phyloP scores from a whole-genome alignment of 1,284 basidiomycete genomes.

The Cryptococcus depauperatus region DNA sequence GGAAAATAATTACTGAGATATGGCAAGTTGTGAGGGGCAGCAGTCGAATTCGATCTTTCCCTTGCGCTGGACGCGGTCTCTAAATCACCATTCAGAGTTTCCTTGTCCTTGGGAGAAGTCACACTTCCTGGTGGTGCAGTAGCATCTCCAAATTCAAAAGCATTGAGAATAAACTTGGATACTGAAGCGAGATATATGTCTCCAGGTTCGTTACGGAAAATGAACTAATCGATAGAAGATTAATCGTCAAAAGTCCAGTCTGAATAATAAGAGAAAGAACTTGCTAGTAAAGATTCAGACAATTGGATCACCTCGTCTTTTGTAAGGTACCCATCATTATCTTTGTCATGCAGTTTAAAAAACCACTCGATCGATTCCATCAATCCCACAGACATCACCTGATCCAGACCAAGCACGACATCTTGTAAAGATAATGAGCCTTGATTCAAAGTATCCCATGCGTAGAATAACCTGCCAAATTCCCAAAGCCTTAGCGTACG shows the following conservation, averaged over 20 bases:
- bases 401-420: constrained; percentile 78
- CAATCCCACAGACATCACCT: constrained; percentile 89
- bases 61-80: constrained; percentile 49
- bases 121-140: constrained; percentile 54
- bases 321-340: constrained; percentile 86
- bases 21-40: constrained; percentile 58
- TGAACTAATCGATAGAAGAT: constrained; percentile 59
- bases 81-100: constrained; percentile 41
- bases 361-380: constrained; percentile 99
- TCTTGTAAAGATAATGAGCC: constrained; percentile 86
- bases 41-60: constrained; percentile 45
- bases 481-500: not conserved
- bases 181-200: constrained; percentile 94
- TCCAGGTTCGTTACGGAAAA: constrained; percentile 95
- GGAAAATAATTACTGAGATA: constrained; percentile 54
- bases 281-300: constrained; percentile 83
- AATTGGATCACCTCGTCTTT: constrained; percentile 89
- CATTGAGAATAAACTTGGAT: constrained; percentile 91
- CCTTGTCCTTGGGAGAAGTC: constrained; percentile 31
- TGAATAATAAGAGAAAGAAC: constrained; percentile 29
- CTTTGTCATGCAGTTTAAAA: constrained; percentile 91
- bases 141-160: constrained; percentile 91
- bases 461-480: constrained; percentile 72
- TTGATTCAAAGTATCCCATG: constrained; percentile 73
- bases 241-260: not conserved